Evolutionary conservation across 2,329 filamentous ascomycete species (phyloP), one percentile per base, ranked within the genome.

Genomic region (Trichoderma brevicompactum): DNA sequence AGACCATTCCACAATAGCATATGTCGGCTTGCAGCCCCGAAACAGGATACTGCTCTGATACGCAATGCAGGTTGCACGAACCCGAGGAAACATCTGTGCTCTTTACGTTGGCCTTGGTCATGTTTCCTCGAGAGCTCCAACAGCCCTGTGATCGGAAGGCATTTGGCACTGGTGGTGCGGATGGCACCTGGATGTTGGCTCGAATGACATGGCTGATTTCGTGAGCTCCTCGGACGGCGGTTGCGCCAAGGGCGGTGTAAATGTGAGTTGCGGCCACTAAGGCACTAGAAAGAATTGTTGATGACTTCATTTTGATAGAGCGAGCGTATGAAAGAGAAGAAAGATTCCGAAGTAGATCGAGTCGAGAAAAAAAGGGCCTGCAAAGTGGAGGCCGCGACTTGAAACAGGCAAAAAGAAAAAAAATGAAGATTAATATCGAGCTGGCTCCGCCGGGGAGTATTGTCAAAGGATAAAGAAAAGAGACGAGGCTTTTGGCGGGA

Each of bases 1-100:
- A 83, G 66, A 82, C 77, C 68, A 87, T 79, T 66, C 92, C 93
- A 72, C 93, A 96, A 72, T 82, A 91, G 78, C 93, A 97, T 17
- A 82, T 80, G 15, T 85, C 85, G 17, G 83, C 82, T 7, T 83
- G 85, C 50, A 91, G 78, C 38, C 83, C 92, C 71, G 89, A 86
- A 7, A 92, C 82, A 70, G 38, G 76, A 79, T 41, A 80, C 72
- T 0, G 77, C 72, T 2, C 77, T 8, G 15, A 5, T 32, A 17
- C 72, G 71, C 84, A 86, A 1, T 70, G 58, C 0, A 69, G 36
- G 13, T 69, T 70, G 70, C 85, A 87, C 12, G 69, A 66, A 62
- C 82, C 83, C 12, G 78, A 78, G 5, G 76, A 75, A 23, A 79
- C 69, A 2, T 54, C 58, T 1, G 66, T 38, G 10, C 73, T 66